Conservation (phyloP, 2,329 filamentous ascomycete species). For the Didymella segeticola region DNA sequence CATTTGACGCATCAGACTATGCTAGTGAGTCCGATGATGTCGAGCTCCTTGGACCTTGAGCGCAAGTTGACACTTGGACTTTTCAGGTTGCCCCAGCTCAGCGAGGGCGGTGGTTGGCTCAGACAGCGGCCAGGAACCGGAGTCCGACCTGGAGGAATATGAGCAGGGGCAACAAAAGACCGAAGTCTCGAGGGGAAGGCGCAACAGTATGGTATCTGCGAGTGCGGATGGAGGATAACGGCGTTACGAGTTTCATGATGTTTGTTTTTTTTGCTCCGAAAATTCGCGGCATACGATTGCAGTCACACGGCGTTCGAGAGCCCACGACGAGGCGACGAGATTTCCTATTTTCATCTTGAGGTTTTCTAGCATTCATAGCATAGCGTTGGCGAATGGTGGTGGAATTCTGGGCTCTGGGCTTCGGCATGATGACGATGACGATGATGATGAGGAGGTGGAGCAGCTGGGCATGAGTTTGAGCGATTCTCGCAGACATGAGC, state of each 20-base stretch:
- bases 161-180: not conserved
- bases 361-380: slow-evolving; percentile 13
- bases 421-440: not conserved
- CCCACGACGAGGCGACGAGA: not conserved
- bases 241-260: not conserved
- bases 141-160: not conserved
- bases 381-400: slow-evolving; percentile 19
- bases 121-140: not conserved
- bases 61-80: not conserved
- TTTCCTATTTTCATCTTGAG: not conserved
- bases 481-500: slow-evolving; percentile 5
- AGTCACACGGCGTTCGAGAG: not conserved
- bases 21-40: slow-evolving; percentile 47
- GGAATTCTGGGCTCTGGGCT: not conserved
- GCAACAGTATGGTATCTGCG: not conserved
- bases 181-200: not conserved
- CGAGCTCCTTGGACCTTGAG: slow-evolving; percentile 29
- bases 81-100: not conserved
- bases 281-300: not conserved
- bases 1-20: slow-evolving; percentile 47
- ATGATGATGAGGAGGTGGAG: too few relatives aligned
- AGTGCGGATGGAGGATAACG: not conserved
- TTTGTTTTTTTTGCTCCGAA: not conserved
- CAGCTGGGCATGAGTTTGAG: slow-evolving; percentile 8
- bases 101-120: not conserved